These are phyloP conservation scores for Hypomontagnella submonticulosa DNA, from an alignment of 495 filamentous ascomycete genomes.

Conservation along the genomic window DNA sequence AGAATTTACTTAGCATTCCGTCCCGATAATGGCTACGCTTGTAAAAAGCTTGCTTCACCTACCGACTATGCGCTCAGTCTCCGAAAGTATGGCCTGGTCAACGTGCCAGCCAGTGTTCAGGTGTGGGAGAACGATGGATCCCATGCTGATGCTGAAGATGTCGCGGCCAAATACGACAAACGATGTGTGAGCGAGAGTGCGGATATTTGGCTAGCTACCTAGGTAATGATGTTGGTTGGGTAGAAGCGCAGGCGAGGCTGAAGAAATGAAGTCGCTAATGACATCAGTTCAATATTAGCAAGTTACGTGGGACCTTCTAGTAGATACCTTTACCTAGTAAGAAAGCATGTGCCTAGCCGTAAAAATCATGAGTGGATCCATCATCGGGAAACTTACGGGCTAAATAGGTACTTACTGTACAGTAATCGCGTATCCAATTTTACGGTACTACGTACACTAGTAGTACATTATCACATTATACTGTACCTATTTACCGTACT, in stretches of 20 bases:
- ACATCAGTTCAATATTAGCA: too few species aligned
- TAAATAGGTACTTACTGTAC: background rate
- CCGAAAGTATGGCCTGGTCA: constrained; percentile 90
- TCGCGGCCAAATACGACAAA: background rate
- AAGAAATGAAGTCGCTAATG: constrained; percentile 1
- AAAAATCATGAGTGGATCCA: background rate
- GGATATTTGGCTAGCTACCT: background rate
- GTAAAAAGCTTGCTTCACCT: constrained; percentile 6
- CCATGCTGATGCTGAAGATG: constrained; percentile 28
- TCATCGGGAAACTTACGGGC: background rate
- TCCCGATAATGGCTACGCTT: background rate
- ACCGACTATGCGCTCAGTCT: constrained; percentile 93
- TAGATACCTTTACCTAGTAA: background rate
- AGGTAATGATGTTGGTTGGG: constrained; percentile 7
- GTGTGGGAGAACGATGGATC: constrained; percentile 91
- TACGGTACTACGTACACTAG: background rate
- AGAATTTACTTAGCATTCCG: constrained; percentile 1
- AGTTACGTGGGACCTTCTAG: constrained; percentile 1
- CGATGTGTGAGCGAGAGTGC: background rate
- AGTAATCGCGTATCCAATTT: too few species aligned
- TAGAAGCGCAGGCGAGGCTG: too few species aligned
- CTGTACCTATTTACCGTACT: background rate
- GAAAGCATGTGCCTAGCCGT: background rate
- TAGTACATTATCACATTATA: background rate
- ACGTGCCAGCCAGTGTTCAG: constrained; percentile 95